phyloP scores from a whole-genome alignment of 164 flowering plant species.

The Macadamia tetraphylla region DNA sequence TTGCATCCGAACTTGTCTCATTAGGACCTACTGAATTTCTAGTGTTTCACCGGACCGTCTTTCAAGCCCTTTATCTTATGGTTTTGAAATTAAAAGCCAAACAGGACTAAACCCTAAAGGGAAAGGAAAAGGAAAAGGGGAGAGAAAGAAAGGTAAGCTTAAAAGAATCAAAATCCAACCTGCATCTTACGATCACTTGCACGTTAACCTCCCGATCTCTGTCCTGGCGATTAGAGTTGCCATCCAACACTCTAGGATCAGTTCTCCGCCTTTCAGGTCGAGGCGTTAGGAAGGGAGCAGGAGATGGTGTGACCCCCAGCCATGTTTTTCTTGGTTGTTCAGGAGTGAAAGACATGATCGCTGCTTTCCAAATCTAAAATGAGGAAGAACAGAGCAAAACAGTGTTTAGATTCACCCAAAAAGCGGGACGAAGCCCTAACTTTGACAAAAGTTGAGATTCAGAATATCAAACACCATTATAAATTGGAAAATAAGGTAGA shows the following conservation, averaged over 20 bases:
- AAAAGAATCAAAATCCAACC: slow-evolving; percentile 28
- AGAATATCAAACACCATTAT: neutral
- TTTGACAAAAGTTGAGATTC: neutral
- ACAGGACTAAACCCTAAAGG: neutral
- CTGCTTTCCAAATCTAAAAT: slow-evolving; percentile 2
- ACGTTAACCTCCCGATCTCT: slow-evolving; percentile 72
- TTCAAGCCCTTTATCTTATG: neutral
- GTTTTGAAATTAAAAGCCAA: neutral
- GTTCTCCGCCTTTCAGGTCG: slow-evolving; percentile 58
- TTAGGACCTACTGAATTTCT: neutral
- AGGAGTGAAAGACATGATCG: slow-evolving; percentile 53
- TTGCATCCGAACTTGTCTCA: neutral
- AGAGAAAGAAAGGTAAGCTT: neutral
- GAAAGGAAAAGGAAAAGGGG: neutral
- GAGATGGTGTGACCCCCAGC: slow-evolving; percentile 46
- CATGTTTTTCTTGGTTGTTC: slow-evolving; percentile 50
- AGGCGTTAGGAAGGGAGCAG: slow-evolving; percentile 68
- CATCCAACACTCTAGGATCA: slow-evolving; percentile 41
- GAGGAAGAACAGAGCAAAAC: neutral
- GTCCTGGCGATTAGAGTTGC: slow-evolving; percentile 37
- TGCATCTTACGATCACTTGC: slow-evolving; percentile 85
- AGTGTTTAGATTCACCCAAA: neutral
- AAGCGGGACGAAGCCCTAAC: neutral
- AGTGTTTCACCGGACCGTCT: neutral
- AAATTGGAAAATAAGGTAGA: neutral